phyloP scores from a whole-genome alignment of 768 basidiomycete species.

The Tylopilus subfusipes region DNA sequence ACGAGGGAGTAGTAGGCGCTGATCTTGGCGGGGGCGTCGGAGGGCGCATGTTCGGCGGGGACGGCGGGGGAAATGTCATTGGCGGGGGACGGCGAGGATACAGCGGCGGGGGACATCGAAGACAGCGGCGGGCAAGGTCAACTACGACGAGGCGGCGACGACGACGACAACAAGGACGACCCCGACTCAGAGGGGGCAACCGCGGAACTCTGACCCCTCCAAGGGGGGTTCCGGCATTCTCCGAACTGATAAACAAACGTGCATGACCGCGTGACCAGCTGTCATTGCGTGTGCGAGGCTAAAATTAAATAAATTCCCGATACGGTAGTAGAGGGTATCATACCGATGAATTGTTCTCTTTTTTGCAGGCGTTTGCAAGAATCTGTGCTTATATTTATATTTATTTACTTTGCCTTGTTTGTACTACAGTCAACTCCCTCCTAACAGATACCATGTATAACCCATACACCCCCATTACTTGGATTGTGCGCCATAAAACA shows the following conservation, averaged over 20 bases:
- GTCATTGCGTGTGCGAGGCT: too few species aligned
- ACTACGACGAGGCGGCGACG: slow-evolving; percentile 7
- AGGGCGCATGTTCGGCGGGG: slow-evolving; percentile 2
- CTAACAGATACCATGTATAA: too few species aligned
- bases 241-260: slow-evolving; percentile 21
- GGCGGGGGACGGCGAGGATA: slow-evolving; percentile 6
- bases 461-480: too few species aligned
- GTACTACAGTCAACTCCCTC: too few species aligned
- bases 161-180: slow-evolving; percentile 2
- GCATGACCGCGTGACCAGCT: slow-evolving; percentile 1
- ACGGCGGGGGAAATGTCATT: slow-evolving; percentile 3
- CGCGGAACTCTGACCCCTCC: slow-evolving; percentile 3
- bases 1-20: slow-evolving; percentile 92
- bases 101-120: slow-evolving; percentile 26
- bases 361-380: too few species aligned
- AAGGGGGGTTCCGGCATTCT: slow-evolving; percentile 10
- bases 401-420: too few species aligned
- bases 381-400: too few species aligned
- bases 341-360: too few species aligned
- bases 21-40: slow-evolving; percentile 63
- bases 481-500: too few species aligned
- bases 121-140: slow-evolving; percentile 8
- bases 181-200: slow-evolving; percentile 4
- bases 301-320: too few species aligned
- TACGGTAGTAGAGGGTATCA: too few species aligned